Conservation (phyloP, 2,329 filamentous ascomycete genomes). For the Microdochium paspali region DNA sequence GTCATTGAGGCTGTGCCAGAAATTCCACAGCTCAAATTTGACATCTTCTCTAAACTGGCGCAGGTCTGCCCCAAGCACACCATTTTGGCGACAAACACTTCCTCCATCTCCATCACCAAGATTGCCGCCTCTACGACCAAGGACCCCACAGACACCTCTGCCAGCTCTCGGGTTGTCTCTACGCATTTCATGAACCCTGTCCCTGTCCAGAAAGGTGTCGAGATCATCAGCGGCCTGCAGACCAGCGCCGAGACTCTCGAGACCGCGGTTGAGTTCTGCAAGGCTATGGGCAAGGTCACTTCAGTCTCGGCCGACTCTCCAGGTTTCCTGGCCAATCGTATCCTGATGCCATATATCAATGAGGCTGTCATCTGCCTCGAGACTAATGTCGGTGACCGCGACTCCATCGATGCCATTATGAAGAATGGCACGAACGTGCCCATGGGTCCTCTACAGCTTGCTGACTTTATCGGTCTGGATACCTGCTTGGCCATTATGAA, state of each 20-base stretch:
- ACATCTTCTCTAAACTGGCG: constrained; percentile 78
- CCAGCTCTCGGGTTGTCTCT: constrained; percentile 79
- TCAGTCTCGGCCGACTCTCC: constrained; percentile 84
- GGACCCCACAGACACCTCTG: constrained; percentile 70
- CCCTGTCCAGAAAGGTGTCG: constrained; percentile 90
- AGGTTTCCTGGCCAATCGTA: constrained; percentile 91
- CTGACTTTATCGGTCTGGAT: constrained; percentile 95
- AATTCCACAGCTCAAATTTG: constrained; percentile 76
- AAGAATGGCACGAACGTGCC: constrained; percentile 98
- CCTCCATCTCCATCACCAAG: constrained; percentile 94
- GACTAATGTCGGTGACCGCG: constrained; percentile 78
- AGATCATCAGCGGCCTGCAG: constrained; percentile 92
- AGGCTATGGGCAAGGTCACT: constrained; percentile 85
- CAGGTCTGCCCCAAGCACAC: constrained; percentile 74
- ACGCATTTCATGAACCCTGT: constrained; percentile 99
- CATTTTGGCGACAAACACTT: constrained; percentile 94
- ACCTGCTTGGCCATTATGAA: constrained; percentile 97
- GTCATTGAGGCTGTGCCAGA: constrained; percentile 97
- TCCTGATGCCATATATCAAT: constrained; percentile 99
- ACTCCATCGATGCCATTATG: constrained; percentile 97
- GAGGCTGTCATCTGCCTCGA: constrained; percentile 91
- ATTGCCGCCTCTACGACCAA: constrained; percentile 80
- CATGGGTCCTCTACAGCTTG: constrained; percentile 89
- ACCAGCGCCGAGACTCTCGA: constrained; percentile 76
- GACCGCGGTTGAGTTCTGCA: constrained; percentile 76